Evolutionary conservation across 2,329 filamentous ascomycete genomes (phyloP).

Genomic region (Tympanopsis confertula): DNA sequence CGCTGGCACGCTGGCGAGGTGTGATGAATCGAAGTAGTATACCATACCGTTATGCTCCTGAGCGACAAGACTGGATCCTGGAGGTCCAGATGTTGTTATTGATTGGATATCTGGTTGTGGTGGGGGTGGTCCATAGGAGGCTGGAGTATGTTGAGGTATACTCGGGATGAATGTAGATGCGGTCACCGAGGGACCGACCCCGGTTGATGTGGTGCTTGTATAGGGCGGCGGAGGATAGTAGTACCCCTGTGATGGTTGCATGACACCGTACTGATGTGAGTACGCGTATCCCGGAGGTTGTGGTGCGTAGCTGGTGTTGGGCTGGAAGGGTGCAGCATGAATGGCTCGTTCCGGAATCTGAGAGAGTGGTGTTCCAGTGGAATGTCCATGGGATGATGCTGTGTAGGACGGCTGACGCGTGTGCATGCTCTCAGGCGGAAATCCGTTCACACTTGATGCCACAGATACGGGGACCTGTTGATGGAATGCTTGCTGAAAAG

Average conservation of each 20-base stretch:
- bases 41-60: constrained; percentile 94
- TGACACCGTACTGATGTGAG: constrained; percentile 41
- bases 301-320: constrained; percentile 52
- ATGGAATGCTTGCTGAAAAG: constrained; percentile 75
- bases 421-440: constrained; percentile 46
- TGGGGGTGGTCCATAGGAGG: constrained; percentile 24
- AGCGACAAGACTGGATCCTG: constrained; percentile 49
- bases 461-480: constrained; percentile 78
- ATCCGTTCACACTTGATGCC: constrained; percentile 35
- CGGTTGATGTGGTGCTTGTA: constrained; percentile 8
- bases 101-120: constrained; percentile 10
- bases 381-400: constrained; percentile 43
- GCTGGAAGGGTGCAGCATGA: constrained; percentile 81
- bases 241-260: constrained; percentile 47
- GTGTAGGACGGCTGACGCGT: constrained; percentile 58
- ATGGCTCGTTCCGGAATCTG: constrained; percentile 89
- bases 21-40: constrained; percentile 81
- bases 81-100: too few species aligned
- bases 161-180: constrained; percentile 47
- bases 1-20: constrained; percentile 42
- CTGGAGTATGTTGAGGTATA: constrained; percentile 30
- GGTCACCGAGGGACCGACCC: constrained; percentile 18
- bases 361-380: constrained; percentile 70
- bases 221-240: constrained; percentile 48
- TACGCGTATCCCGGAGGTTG: constrained; percentile 44